Evolutionary conservation across 495 filamentous ascomycete genomes (phyloP).

Genomic region (Cenococcum geophilum): DNA sequence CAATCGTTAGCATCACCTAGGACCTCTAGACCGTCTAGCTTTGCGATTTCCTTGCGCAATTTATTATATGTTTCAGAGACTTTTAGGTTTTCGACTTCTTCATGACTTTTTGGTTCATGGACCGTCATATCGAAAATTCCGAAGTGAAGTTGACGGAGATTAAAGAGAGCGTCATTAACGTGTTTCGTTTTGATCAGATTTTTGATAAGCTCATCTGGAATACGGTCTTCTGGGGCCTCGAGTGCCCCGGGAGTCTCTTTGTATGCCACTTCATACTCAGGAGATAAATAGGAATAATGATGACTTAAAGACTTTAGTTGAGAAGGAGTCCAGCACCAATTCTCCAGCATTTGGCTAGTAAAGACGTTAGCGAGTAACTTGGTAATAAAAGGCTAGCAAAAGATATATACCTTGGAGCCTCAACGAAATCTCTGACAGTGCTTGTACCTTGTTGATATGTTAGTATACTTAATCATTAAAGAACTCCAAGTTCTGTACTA

Average conservation of each 20-base stretch:
- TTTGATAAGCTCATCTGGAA: conserved; percentile 57
- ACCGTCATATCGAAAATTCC: conserved; percentile 57
- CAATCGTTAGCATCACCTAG: conserved; percentile 46
- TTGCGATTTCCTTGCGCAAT: conserved; percentile 49
- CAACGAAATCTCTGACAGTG: conserved; percentile 67
- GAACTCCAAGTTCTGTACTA: not conserved
- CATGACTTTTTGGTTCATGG: conserved; percentile 39
- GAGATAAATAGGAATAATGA: conserved; percentile 59
- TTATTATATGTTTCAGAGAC: conserved; percentile 39
- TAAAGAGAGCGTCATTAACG: conserved; percentile 64
- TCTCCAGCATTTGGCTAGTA: conserved; percentile 61
- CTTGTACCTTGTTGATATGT: conserved; percentile 39
- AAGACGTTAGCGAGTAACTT: not conserved
- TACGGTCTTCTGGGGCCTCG: conserved; percentile 43
- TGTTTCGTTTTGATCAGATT: conserved; percentile 61
- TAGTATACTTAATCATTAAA: not conserved
- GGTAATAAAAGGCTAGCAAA: not conserved
- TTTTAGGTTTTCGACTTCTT: conserved; percentile 34
- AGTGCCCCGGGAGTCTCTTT: conserved; percentile 44
- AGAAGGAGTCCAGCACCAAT: conserved; percentile 69
- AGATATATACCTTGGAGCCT: conserved; percentile 48
- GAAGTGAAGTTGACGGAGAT: conserved; percentile 62
- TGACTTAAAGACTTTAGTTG: conserved; percentile 60
- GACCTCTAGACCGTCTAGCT: conserved; percentile 58
- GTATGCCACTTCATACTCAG: conserved; percentile 54